phyloP scores from a whole-genome alignment of 768 basidiomycete genomes.

The Strobilomyces echinocephalus region DNA sequence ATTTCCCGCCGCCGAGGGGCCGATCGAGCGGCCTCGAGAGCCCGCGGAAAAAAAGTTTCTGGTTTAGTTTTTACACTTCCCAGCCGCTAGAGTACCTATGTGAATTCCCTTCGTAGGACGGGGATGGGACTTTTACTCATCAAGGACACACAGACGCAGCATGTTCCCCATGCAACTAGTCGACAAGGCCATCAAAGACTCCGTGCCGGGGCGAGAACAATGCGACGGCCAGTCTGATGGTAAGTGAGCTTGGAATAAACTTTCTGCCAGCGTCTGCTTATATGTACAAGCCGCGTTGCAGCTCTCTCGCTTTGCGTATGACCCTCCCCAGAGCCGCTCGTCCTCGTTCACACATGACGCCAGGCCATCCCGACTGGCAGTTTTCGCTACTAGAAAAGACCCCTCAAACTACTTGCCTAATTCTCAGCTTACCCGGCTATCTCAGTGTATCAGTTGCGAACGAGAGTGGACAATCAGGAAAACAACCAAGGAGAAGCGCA shows the following conservation, averaged over 20 bases:
- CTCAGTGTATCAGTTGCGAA: slow-evolving; percentile 62
- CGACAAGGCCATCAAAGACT: not conserved
- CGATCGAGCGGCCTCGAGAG: too few relatives aligned
- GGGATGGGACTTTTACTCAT: too few relatives aligned
- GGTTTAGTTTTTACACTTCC: too few relatives aligned
- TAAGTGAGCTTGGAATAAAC: not conserved
- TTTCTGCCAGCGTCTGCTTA: not conserved
- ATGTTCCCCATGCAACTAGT: not conserved
- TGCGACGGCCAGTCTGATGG: not conserved
- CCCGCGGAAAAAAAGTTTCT: too few relatives aligned
- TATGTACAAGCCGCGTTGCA: not conserved
- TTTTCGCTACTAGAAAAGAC: slow-evolving; percentile 7
- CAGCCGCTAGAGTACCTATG: too few relatives aligned
- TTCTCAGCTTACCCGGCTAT: slow-evolving; percentile 42
- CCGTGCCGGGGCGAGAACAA: not conserved
- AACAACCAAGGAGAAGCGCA: slow-evolving; percentile 53
- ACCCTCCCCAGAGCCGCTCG: not conserved
- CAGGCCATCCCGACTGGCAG: not conserved
- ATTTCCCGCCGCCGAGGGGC: too few relatives aligned
- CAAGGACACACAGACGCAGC: too few relatives aligned
- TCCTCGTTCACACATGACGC: not conserved
- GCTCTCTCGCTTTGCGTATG: slow-evolving; percentile 41
- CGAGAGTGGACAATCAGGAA: slow-evolving; percentile 68
- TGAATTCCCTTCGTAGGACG: too few relatives aligned
- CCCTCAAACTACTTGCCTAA: slow-evolving; percentile 38